Evolutionary conservation across 805 yeast species (phyloP), one percentile per base, ranked within the genome.

Genomic region (Ogataea corticis): DNA sequence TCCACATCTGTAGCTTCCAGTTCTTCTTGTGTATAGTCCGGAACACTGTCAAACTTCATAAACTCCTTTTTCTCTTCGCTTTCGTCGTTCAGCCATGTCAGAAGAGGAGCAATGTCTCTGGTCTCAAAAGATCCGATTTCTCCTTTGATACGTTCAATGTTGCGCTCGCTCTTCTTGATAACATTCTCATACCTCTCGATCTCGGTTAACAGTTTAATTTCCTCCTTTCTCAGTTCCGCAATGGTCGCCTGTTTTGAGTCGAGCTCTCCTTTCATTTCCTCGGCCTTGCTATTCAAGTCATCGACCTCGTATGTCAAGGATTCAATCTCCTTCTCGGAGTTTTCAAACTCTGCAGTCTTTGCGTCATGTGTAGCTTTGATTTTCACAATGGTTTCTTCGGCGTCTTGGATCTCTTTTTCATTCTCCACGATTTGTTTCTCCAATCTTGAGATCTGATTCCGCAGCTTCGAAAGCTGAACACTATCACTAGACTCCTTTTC

Each of bases 201-300:
- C 55, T 78, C 79, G 55, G 80, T 83, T 23, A 75, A 76, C 21
- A 85, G 65, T 57, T 86, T 92, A 38, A 86, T 75, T 60, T 86
- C 90, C 14, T 71, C 70, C 7, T 87, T 80, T 56, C 80, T 76
- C 53, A 83, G 73, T 28, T 76, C 75, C 49, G 82, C 80, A 42
- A 82, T 72, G 42, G 73, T 66, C 7, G 67, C 66, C 47, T 63
- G 64, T 47, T 71, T 69, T 6, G 59, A 69, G 28, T 70, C 73
- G 18, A 68, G 62, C 45, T 57, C 70, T 50, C 64, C 75, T 58
- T 67, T 77, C 50, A 63, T 55, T 66, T 51, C 52, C 38, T 78
- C 81, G 3, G 74, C 52, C 36, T 69, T 66, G 11, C 71, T 68
- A 6, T 65, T 67, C 2, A 69, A 55, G 1, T 69, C 75, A 10